phyloP scores from a whole-genome alignment of 331 rosid genomes.

The Quercus tomentella region DNA sequence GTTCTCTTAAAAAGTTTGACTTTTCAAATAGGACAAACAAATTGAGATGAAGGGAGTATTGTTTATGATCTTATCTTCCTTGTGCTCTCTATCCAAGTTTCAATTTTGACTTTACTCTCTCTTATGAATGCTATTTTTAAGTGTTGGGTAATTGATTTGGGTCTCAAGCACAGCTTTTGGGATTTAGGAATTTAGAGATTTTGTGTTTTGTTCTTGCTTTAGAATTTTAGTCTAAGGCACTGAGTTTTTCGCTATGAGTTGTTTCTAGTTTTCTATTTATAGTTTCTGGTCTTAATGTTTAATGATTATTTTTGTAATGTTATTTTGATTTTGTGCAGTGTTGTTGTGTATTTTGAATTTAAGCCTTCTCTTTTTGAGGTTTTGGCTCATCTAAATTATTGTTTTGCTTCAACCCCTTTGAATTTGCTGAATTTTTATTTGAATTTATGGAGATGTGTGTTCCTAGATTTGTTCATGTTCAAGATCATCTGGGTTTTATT shows the following conservation, averaged over 20 bases:
- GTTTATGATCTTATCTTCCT: conserved; percentile 58
- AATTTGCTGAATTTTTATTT: no score
- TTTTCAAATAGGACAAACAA: no score
- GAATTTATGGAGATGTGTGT: no score
- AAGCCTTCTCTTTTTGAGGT: neutral
- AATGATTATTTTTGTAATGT: neutral
- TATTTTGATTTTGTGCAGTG: neutral
- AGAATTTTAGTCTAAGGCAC: neutral
- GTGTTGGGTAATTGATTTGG: neutral
- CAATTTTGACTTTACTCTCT: conserved; percentile 49
- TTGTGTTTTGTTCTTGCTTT: neutral
- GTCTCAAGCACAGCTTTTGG: neutral
- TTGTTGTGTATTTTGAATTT: neutral
- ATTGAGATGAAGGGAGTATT: neutral
- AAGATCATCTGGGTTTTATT: no score
- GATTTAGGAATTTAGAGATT: neutral
- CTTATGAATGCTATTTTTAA: neutral
- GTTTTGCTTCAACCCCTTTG: neutral
- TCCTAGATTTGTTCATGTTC: no score
- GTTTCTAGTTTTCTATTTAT: neutral
- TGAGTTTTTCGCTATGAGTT: conserved; percentile 27
- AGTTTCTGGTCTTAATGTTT: neutral
- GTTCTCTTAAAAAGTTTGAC: no score
- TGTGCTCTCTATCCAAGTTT: conserved; percentile 39
- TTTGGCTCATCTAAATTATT: neutral